Conservation (phyloP, 306 rosid genomes). For the Quercus aquifolioides region DNA sequence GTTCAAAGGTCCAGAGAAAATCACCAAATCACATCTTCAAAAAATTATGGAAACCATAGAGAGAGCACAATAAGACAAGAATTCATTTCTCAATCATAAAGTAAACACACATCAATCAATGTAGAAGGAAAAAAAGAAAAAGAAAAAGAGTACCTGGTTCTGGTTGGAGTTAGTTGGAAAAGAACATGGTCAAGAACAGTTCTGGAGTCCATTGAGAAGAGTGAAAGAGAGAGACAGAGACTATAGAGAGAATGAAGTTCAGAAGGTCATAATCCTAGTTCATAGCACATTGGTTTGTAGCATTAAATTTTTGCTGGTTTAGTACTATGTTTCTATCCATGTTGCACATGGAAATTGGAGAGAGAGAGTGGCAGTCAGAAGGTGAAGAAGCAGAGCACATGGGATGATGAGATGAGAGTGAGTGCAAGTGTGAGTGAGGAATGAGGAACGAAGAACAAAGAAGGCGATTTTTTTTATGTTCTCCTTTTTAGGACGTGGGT, state of each 20-base stretch:
- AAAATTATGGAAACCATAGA: slow-evolving; percentile 11
- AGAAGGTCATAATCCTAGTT: slow-evolving; percentile 26
- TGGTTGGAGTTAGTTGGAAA: slow-evolving; percentile 97
- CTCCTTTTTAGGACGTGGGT: slow-evolving; percentile 44
- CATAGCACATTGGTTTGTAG: slow-evolving; percentile 7
- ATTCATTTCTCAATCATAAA: slow-evolving; percentile 5
- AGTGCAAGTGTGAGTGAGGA: neutral
- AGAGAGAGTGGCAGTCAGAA: slow-evolving; percentile 30
- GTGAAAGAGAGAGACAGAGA: neutral
- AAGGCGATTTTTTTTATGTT: slow-evolving; percentile 29
- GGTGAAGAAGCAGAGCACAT: slow-evolving; percentile 48
- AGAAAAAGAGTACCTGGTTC: slow-evolving; percentile 68
- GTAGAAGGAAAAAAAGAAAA: neutral
- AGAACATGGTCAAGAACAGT: slow-evolving; percentile 82
- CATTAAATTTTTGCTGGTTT: slow-evolving; percentile 6
- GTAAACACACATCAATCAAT: neutral
- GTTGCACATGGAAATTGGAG: slow-evolving; percentile 37
- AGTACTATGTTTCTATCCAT: slow-evolving; percentile 5
- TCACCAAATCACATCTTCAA: slow-evolving; percentile 75
- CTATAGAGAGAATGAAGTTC: slow-evolving; percentile 11
- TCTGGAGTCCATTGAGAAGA: slow-evolving; percentile 64
- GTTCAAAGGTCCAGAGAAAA: slow-evolving; percentile 53
- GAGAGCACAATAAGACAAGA: slow-evolving; percentile 7
- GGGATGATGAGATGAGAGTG: slow-evolving; percentile 26
- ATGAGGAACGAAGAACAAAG: neutral